Conservation (phyloP, 164 flowering plant species). For the Aristolochia californica region DNA sequence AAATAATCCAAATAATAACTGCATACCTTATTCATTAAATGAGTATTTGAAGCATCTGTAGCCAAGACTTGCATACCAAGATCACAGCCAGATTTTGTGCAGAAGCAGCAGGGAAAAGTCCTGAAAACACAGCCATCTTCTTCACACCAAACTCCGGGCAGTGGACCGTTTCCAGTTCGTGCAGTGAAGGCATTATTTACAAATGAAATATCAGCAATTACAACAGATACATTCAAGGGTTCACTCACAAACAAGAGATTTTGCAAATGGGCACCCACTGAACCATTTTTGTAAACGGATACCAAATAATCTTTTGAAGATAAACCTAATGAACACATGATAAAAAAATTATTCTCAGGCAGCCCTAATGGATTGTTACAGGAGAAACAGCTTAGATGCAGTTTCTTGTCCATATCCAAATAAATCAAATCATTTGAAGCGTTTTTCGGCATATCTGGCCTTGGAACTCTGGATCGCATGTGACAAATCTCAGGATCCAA, state of each 20-base stretch:
- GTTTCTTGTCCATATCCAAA: conserved; percentile 26
- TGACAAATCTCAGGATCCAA: conserved; percentile 13
- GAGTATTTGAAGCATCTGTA: conserved; percentile 49
- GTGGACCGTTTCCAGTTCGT: conserved; percentile 14
- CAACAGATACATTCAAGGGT: conserved; percentile 24
- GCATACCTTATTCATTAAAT: conserved; percentile 61
- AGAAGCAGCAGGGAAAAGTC: conserved; percentile 63
- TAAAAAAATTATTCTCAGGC: conserved; percentile 41
- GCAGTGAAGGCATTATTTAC: conserved; percentile 38
- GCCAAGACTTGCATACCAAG: conserved; percentile 77
- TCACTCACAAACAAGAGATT: conserved; percentile 10
- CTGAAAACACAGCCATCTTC: conserved; percentile 89
- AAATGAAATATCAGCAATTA: conserved; percentile 42
- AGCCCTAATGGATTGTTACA: conserved; percentile 65
- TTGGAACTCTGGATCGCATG: conserved; percentile 9
- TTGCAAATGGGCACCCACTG: background rate
- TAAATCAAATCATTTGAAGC: conserved; percentile 6
- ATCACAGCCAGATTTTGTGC: conserved; percentile 28
- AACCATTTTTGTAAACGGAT: conserved; percentile 27
- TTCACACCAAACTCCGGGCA: conserved; percentile 62
- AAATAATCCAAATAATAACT: background rate
- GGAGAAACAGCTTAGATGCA: conserved; percentile 48
- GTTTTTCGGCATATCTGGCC: conserved; percentile 11
- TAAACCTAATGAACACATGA: conserved; percentile 38
- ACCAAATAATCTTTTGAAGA: conserved; percentile 47